A percentile compares a stretch with the other conserved stretches of the same genome.
These are phyloP conservation scores for Blepharisma stoltei DNA, from an alignment of 73 alveolate genomes.

Conservation along the genomic window DNA sequence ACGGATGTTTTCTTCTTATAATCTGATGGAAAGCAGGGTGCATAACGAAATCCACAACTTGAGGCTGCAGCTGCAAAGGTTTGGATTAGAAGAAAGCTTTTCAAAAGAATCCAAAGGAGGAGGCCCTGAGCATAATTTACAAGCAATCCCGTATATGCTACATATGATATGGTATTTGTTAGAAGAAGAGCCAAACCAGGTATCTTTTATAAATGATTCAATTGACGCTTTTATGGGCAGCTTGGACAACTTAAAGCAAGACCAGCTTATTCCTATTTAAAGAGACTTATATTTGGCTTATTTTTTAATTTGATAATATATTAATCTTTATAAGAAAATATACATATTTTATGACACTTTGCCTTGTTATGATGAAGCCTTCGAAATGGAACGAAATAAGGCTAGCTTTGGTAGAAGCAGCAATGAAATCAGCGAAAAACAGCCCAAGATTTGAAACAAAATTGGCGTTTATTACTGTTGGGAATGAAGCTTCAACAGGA, in stretches of 20 bases:
- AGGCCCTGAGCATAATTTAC: slow-evolving; percentile 57
- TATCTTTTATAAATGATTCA: neutral
- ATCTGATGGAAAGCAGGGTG: slow-evolving; percentile 35
- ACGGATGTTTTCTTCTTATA: slow-evolving; percentile 40
- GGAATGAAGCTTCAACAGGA: neutral
- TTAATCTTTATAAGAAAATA: too few relatives aligned
- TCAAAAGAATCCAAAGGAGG: slow-evolving; percentile 56
- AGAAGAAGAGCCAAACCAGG: slow-evolving; percentile 16
- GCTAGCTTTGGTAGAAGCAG: neutral
- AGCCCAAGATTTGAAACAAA: slow-evolving; percentile 10
- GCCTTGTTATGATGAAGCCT: slow-evolving; percentile 25
- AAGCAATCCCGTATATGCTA: slow-evolving; percentile 43
- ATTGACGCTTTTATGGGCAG: neutral
- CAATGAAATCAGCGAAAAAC: neutral
- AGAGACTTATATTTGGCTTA: too few relatives aligned
- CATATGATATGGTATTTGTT: slow-evolving; percentile 32
- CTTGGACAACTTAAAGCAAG: slow-evolving; percentile 27
- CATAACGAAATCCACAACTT: slow-evolving; percentile 41
- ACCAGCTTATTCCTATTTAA: too few relatives aligned
- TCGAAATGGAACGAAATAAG: slow-evolving; percentile 33
- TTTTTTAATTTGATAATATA: too few relatives aligned
- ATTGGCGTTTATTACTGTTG: neutral
- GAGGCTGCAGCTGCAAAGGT: slow-evolving; percentile 35
- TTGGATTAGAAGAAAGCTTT: slow-evolving; percentile 54
- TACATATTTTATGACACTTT: slow-evolving; percentile 26